These are phyloP conservation scores for Sarocladium oryzae DNA, from an alignment of 2,329 filamentous ascomycete species.

Conservation along the genomic window DNA sequence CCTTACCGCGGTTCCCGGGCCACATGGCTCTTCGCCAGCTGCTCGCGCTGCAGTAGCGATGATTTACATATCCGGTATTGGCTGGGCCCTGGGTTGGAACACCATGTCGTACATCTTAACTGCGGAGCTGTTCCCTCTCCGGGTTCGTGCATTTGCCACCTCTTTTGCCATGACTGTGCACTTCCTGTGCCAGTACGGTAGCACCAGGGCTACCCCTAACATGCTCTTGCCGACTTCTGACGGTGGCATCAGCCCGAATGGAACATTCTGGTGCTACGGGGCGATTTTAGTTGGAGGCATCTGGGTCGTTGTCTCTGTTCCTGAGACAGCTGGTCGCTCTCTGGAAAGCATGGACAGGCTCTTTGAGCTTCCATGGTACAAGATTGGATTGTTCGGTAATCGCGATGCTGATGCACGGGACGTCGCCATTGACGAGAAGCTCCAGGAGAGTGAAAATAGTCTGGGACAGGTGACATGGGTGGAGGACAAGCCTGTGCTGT, in stretches of 20 bases:
- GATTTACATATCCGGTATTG: conserved; percentile 64
- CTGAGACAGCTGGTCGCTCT: conserved; percentile 61
- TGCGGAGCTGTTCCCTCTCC: conserved; percentile 69
- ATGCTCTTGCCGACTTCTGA: conserved; percentile 53
- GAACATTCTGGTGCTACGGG: conserved; percentile 73
- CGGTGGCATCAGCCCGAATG: conserved; percentile 49
- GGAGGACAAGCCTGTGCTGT: conserved; percentile 25
- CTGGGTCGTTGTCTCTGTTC: conserved; percentile 68
- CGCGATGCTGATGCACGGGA: conserved; percentile 43
- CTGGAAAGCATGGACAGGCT: conserved; percentile 66
- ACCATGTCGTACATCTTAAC: conserved; percentile 73
- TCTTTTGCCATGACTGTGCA: conserved; percentile 72
- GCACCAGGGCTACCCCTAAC: conserved; percentile 65
- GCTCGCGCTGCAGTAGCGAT: conserved; percentile 64
- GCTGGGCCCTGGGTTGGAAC: conserved; percentile 70
- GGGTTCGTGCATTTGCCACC: conserved; percentile 64
- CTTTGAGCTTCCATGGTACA: conserved; percentile 68
- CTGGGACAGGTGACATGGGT: conserved; percentile 26
- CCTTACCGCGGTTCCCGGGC: conserved; percentile 54
- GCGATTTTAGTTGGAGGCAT: conserved; percentile 60
- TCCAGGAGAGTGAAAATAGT: conserved; percentile 27
- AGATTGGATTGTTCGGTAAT: conserved; percentile 57
- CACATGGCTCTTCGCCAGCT: conserved; percentile 41
- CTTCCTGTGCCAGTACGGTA: conserved; percentile 74
- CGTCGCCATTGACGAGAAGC: conserved; percentile 36